Evolutionary conservation across 2,329 filamentous ascomycete species (phyloP), one percentile per base, ranked within the genome.

Genomic region (Penicillium corylophilum): DNA sequence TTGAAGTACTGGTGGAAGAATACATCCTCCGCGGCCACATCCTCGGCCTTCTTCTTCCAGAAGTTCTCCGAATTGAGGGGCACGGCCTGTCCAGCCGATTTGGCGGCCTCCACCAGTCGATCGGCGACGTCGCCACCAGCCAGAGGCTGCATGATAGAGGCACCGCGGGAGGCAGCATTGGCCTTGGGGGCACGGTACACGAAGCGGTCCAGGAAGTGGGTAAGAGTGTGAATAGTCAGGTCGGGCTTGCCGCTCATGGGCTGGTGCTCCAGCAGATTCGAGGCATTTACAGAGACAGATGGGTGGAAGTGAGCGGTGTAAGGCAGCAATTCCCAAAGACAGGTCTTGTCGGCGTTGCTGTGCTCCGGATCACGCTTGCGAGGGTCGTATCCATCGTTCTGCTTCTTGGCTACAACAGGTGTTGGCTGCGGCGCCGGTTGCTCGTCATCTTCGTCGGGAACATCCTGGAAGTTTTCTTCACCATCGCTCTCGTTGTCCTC

Each of bases 1-100:
- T 84, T 86, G 74, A 99, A 99, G 82, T 99, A 99, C 60, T 90
- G 86, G 72, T 99, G 94, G 83, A 99, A 99, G 83, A 99, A 99
- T 35, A 91, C 89, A 68, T 99, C 94, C 60, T 99, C 92, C 0
- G 86, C 90, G 3, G 88, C 86, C 40, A 99, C 87, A 48, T 97
- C 86, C 57, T 90, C 86, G n/a, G 82, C 80, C 75, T 90, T 92
- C 82, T 90, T 90, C 65, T 86, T 87, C 90, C 91, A 96, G 79
- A 99, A 99, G 3, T 84, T 79, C 56, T 95, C 88, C 1, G 87
- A 87, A 73, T 99, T 99, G 71, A 99, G 80, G 2, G 85, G 81
- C 77, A 85, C 68, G 76, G 46, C 42, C 29, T 83, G 44, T 79
- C 80, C 71, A 77, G 82, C 56, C 77, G 80, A 64, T 79, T 82